Conservation (phyloP, 208 protist genomes). For the Acanthamoeba royreba region DNA sequence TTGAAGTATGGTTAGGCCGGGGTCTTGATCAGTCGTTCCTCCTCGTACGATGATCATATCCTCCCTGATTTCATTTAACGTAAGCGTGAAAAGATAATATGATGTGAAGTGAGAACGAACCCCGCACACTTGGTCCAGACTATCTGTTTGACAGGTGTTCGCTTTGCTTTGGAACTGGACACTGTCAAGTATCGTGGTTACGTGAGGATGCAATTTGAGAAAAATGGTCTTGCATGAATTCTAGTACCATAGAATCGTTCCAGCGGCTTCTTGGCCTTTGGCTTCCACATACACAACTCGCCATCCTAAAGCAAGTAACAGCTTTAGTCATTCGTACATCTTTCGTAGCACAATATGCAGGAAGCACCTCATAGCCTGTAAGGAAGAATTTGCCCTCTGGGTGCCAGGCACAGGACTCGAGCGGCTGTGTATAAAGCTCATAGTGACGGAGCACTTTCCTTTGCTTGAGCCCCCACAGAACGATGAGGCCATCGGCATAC, state of each 20-base stretch:
- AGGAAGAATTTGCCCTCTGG: slow-evolving; percentile 30
- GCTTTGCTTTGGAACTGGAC: background rate
- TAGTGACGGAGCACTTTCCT: background rate
- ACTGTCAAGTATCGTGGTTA: background rate
- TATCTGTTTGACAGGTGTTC: background rate
- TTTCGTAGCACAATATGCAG: background rate
- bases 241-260: background rate
- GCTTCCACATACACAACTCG: background rate
- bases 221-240: background rate
- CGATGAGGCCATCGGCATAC: background rate
- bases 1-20: background rate
- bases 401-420: background rate
- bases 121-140: slow-evolving; percentile 14
- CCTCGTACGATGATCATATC: slow-evolving; percentile 31
- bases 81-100: background rate
- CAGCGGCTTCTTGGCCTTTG: slow-evolving; percentile 4
- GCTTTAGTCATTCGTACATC: background rate
- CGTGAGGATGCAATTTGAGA: background rate
- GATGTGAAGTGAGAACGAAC: background rate
- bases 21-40: background rate
- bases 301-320: background rate
- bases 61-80: background rate
- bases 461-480: background rate
- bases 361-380: background rate
- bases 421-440: background rate